Evolutionary conservation across 2,329 filamentous ascomycete genomes (phyloP), one percentile per base, ranked within the genome.

Genomic region (Fusarium humuli): DNA sequence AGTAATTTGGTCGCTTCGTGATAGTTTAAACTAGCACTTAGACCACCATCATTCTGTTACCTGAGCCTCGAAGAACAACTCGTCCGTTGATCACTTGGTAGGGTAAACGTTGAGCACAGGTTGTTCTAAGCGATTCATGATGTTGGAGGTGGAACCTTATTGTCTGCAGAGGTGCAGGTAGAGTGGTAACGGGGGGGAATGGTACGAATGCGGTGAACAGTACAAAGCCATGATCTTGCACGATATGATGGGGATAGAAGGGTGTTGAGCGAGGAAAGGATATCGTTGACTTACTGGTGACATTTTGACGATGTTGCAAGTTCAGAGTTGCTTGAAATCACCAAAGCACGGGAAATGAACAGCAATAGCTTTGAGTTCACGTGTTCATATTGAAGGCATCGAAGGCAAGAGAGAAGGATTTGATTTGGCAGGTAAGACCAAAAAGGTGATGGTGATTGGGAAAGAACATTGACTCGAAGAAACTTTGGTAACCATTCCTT

Each of bases 121-220:
- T 11, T 37, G 5, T 11, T 18, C 18, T n/a, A n/a, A n/a, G 11
- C 9, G 18, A 37, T 6, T n/a, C 18, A 37, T 37, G 34, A 37
- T 37, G 18, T n/a, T 37, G 5, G 18, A 11, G 29, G 18, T n/a
- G 34, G 6, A n/a, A 37, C 34, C 10, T 37, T n/a, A 2, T 7
- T 11, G 9, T n/a, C 34, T n/a, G 34, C 0, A n/a, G 3, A 6
- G 5, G 5, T 6, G 9, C 18, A 37, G 18, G 18, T 11, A 11
- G 10, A 12, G 34, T 11, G 9, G 9, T 10, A 12, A 37, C 3
- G 34, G 2, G 6, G 0, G 9, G 3, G 6, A 11, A n/a, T 5
- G 34, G 18, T n/a, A 7, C 1, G 18, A n/a, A 6, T 37, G 18
- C 10, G 12, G 4, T 4, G 5, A 4, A n/a, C 5, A 11, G 18